phyloP scores from a whole-genome alignment of 2,329 filamentous ascomycete species.

The Venturia aucupariae region DNA sequence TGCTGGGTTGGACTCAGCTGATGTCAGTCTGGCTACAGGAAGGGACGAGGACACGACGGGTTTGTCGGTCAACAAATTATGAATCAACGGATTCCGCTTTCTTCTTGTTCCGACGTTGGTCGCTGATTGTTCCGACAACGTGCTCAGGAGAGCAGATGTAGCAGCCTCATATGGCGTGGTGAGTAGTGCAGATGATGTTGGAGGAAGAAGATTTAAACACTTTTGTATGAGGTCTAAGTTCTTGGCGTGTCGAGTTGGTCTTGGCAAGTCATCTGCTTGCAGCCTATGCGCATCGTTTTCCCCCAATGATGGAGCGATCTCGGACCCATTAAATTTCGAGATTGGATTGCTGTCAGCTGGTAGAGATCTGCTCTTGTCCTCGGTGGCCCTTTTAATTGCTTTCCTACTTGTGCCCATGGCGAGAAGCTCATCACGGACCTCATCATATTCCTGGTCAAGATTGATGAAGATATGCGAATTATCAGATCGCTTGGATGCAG shows the following conservation, averaged over 20 bases:
- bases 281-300: not conserved
- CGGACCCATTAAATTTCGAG: conserved; percentile 33
- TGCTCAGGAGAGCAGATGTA: conserved; percentile 35
- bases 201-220: conserved; percentile 66
- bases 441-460: conserved; percentile 76
- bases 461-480: conserved; percentile 82
- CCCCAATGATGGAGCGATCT: conserved; percentile 14
- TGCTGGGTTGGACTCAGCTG: conserved; percentile 17
- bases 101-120: conserved; percentile 47
- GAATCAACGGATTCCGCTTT: conserved; percentile 77
- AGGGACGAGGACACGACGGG: conserved; percentile 87
- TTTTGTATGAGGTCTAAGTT: conserved; percentile 67
- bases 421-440: conserved; percentile 55
- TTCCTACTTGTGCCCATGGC: conserved; percentile 18
- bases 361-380: conserved; percentile 15
- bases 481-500: conserved; percentile 50
- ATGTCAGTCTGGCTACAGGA: conserved; percentile 51
- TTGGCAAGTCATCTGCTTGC: conserved; percentile 16
- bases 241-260: conserved; percentile 41
- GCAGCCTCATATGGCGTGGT: conserved; percentile 81
- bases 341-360: conserved; percentile 33
- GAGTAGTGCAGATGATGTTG: conserved; percentile 78
- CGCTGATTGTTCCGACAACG: conserved; percentile 18
- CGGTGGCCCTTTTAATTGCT: not conserved
- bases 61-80: conserved; percentile 93